Base-by-base conservation (phyloP, 2,329 filamentous ascomycete genomes). In the Lojkania enalia region DNA sequence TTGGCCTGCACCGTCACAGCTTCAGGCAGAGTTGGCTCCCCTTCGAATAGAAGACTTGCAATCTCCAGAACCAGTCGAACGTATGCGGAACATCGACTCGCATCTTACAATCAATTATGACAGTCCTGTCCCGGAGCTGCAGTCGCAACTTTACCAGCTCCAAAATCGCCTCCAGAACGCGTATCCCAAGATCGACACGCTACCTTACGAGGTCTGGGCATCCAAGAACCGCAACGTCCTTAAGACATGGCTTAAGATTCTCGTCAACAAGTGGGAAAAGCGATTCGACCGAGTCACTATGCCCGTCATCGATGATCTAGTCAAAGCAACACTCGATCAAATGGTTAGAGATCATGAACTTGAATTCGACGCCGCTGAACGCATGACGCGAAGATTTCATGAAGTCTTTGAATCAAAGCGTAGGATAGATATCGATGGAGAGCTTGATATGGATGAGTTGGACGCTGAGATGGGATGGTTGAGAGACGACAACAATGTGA, bases 201-300 rank as follows among this genome's bases (percentile, higher is more conserved):
- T 66, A 0, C 64, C 64, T 1, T 60, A 56, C 37, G 48, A 58
- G 4, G 52, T 64, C 4, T 63, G 54, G 57, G 53, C 36, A 1
- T 53, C 50, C 3, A 53, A 49, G 7, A 56, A 60, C 20, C 46
- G 46, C 13, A 39, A 48, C 6, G 54, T 54, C 0, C 21, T 66
- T n/a, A 52, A 55, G 30, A 61, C 51, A 1, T 68, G 61, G 60
- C 47, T 67, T 0, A 63, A 54, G 38, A 58, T 67, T 11, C 31
- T 68, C 0, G 33, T 54, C 0, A 44, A 31, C 5, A 52, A 60
- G 32, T 68, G 58, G 53, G 44, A 58, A 15, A 54, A 49, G 14
- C 49, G 60, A 0, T 56, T 58, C 9, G 52, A 63, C 1, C 35
- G 52, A 14, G 46, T 54, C 1, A 43, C 14, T 6, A 35, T 11